A percentile compares a stretch with the other conserved stretches of the same genome.
These are phyloP conservation scores for Populus hybrid DNA, from an alignment of 441 rosid species.

Conservation along the genomic window DNA sequence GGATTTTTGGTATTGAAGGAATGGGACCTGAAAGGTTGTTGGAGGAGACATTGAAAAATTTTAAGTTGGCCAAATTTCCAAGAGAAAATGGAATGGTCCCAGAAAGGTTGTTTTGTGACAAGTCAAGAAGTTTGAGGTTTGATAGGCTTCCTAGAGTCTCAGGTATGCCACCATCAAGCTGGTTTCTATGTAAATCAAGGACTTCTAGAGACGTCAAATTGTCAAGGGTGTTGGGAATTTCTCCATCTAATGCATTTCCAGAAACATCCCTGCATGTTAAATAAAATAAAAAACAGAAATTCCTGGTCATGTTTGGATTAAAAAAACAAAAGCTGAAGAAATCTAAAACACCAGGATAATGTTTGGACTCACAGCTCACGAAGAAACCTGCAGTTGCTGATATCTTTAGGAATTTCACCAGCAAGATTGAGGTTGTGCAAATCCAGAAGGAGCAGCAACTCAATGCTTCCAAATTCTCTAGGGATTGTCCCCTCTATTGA, in stretches of 20 bases:
- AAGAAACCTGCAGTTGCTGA: conserved; percentile 71
- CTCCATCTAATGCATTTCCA: conserved; percentile 68
- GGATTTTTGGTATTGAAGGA: conserved; percentile 45
- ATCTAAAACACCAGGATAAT: conserved; percentile 16
- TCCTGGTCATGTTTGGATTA: conserved; percentile 21
- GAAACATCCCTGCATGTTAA: conserved; percentile 78
- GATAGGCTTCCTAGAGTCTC: conserved; percentile 54
- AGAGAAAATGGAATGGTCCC: conserved; percentile 74
- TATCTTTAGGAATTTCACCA: conserved; percentile 58
- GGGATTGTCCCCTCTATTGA: conserved; percentile 63
- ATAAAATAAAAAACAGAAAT: conserved; percentile 18
- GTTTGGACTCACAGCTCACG: conserved; percentile 69
- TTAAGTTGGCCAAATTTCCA: conserved; percentile 45
- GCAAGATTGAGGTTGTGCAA: conserved; percentile 66
- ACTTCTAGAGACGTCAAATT: conserved; percentile 68
- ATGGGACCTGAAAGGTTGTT: conserved; percentile 73
- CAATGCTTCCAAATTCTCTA: conserved; percentile 53
- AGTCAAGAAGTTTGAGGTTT: conserved; percentile 53
- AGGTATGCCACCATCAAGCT: conserved; percentile 72
- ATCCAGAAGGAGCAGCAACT: conserved; percentile 65
- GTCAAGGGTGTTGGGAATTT: conserved; percentile 54
- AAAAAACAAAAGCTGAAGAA: conserved; percentile 16
- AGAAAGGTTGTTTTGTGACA: conserved; percentile 66
- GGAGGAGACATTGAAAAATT: conserved; percentile 60
- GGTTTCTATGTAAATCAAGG: conserved; percentile 69